These are phyloP conservation scores for Paramecium primaurelia DNA, from an alignment of 73 alveolate species.

Conservation along the genomic window DNA sequence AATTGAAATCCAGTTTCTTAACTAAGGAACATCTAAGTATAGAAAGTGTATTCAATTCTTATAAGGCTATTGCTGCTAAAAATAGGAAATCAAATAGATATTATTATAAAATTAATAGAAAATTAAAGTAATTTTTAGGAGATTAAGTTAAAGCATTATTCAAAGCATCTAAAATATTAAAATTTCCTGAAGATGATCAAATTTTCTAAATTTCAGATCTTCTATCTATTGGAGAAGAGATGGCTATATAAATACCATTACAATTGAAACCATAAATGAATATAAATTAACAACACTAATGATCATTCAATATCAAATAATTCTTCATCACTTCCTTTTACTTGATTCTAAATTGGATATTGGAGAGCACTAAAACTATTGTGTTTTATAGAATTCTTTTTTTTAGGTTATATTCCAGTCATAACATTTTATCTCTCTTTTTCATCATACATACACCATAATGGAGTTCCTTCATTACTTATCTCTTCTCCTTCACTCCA, in stretches of 20 bases:
- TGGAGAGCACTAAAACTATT: not conserved
- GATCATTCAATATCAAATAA: not conserved
- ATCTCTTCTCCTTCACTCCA: conserved; percentile 41
- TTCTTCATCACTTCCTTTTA: conserved; percentile 1
- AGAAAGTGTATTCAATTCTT: not conserved
- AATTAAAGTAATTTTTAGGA: not conserved
- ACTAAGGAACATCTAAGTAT: not conserved
- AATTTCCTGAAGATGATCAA: not conserved
- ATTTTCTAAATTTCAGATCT: not conserved
- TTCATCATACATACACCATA: not conserved
- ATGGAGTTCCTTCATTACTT: conserved; percentile 9
- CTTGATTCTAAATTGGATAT: not conserved
- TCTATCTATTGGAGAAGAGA: not conserved
- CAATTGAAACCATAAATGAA: not conserved
- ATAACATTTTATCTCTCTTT: not conserved
- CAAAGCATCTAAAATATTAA: not conserved
- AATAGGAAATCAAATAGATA: not conserved
- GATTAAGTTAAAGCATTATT: not conserved
- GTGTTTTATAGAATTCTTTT: not conserved
- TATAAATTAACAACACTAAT: not conserved
- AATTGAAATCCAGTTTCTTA: not conserved
- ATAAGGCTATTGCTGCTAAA: not conserved
- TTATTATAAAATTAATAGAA: not conserved
- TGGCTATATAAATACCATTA: not conserved
- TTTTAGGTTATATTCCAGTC: not conserved